Base-by-base conservation (phyloP, 768 basidiomycete species). In the Mycena belliarum region DNA sequence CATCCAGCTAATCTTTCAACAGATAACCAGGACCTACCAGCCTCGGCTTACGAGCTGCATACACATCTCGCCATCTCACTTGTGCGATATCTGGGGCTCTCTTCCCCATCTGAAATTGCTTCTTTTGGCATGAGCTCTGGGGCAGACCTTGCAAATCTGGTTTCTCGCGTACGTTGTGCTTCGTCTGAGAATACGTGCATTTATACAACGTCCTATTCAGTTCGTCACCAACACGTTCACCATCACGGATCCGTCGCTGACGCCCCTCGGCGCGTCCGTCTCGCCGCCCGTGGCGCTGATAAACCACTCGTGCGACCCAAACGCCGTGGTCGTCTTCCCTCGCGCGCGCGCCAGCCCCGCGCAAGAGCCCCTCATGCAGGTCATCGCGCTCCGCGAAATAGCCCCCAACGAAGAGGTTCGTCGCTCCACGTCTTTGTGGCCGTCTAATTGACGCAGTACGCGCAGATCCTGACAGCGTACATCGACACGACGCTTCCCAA, bases 151-250 rank as follows among this genome's bases (percentile, higher is more conserved):
- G 84, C 89, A 1, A 83, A 85, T 63, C 66, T 88, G 24, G 82
- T 89, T 47, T 93, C 92, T n/a, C 77, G 83, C 52, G 91, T 91
- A 64, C 37, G 82, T 62, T 28, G 40, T 26, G 28, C 33, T 32
- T 50, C 20, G 40, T 24, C 23, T 35, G 9, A 44, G 28, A 45
- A 52, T 28, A 14, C 35, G 51, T 29, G n/a, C n/a, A 1, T 54
- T 23, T 33, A 43, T 4, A 29, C 28, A 29, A 49, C 37, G 35
- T 66, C 64, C 16, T 48, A 46, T 29, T 21, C 61, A 98, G 95
- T 95, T 98, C 69, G 83, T 85, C 11, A 91, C 92, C 8, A 99
- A 99, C 69, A 88, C 96, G 0, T 91, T 98, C 67, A 89, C 95
- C 0, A 74, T 97, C 11, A 88, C 93, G 1, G 82, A 88, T 0